Evolutionary conservation across 140 eudicot genomes (phyloP), one percentile per base, ranked within the genome.

Genomic region (Senecio squalidus): DNA sequence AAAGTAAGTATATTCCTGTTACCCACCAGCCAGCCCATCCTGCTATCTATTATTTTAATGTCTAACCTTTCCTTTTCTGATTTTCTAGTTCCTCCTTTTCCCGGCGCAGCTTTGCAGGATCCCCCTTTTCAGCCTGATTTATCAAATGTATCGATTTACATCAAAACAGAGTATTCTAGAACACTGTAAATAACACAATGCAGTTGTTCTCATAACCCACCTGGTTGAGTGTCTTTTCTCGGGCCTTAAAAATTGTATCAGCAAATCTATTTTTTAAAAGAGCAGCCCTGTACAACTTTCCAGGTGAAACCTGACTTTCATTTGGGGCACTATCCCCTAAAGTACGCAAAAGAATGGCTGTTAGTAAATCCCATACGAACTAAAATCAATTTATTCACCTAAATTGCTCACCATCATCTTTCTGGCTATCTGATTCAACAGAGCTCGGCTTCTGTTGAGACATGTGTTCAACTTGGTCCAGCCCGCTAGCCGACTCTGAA

Each of bases 231-330:
- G 96, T 82, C 80, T 84, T 85, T 66, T 89, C 97, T 36, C 76
- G 87, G 28, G 97, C 97, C 69, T 89, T 89, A 28, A 89, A 70
- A 6, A 89, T 89, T 22, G 86, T 89, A 55, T 89, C 97, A 39
- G 82, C 82, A 27, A 89, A 89, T 21, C 95, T 74, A 7, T 45
- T 72, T 70, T 73, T 89, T 67, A 89, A 40, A 33, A 85, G 27
- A 55, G 95, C 97, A 45, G 84, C 93, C 53, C 97, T 69, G 69
- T 89, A 84, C 43, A 64, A 73, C 83, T 88, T 81, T 16, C 78
- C 97, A 3, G 97, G 97, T 7, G 95, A 89, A 40, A 82, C 75
- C 64, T 58, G 83, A 58, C 78, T 70, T 43, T 74, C 82, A 13
- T 51, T 33, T 54, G 75, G 83, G 61, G 88, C 88, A 75, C 80